Percentiles rank a stretch among this genome's conserved stretches.
Evolutionary conservation across 208 protist species (phyloP).

Genomic region (Acanthamoeba healyi): DNA sequence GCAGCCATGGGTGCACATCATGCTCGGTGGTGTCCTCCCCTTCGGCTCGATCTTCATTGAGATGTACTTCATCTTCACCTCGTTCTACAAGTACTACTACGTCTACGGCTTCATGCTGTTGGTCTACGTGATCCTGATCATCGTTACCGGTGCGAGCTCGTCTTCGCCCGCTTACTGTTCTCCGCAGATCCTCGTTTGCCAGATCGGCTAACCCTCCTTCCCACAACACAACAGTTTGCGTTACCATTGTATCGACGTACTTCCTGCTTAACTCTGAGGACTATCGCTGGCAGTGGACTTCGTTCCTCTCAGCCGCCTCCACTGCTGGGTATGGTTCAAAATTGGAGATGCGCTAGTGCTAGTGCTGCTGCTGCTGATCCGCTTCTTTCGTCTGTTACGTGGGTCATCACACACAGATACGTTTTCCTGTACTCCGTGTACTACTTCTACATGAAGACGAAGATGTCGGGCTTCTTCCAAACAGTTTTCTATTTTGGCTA

Average conservation of each 20-base stretch:
- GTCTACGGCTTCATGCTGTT: conserved; percentile 96
- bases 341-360: no score
- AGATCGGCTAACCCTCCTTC: not conserved
- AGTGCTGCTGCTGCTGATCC: no score
- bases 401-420: conserved; percentile 90
- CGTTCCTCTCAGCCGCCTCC: conserved; percentile 93
- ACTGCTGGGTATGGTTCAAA: conserved; percentile 71
- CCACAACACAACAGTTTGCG: conserved; percentile 86
- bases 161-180: not conserved
- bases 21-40: conserved; percentile 94
- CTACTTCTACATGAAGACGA: conserved; percentile 94
- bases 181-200: not conserved
- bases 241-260: conserved; percentile 94
- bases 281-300: conserved; percentile 95
- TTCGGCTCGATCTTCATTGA: conserved; percentile 97
- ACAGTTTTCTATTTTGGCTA: conserved; percentile 94
- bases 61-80: conserved; percentile 96
- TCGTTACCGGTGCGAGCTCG: conserved; percentile 87
- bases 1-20: conserved; percentile 84
- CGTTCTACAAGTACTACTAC: conserved; percentile 97
- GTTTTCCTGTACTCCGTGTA: conserved; percentile 94
- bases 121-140: conserved; percentile 93
- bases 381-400: no score
- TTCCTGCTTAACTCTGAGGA: conserved; percentile 95
- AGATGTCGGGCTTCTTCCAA: conserved; percentile 94